Conservation (phyloP, 805 yeast species). For the Saccharomyces mikatae region DNA sequence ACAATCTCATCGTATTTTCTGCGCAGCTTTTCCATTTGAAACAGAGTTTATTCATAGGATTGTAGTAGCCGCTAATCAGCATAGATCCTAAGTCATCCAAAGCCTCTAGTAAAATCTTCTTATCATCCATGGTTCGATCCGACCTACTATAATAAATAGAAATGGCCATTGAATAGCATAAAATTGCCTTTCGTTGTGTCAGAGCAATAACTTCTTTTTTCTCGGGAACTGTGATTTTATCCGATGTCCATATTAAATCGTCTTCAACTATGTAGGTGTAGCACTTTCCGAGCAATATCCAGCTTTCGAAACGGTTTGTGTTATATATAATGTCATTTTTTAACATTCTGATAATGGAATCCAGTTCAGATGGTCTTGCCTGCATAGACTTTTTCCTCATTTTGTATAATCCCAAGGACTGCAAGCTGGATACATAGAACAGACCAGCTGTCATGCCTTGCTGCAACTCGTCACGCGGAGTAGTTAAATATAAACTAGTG, state of each 20-base stretch:
- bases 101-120: conserved; percentile 11
- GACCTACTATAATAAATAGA: conserved; percentile 4
- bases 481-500: conserved; percentile 23
- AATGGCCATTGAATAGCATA: conserved; percentile 67
- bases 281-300: conserved; percentile 79
- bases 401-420: conserved; percentile 32
- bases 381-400: conserved; percentile 70
- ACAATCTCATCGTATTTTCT: conserved; percentile 10
- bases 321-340: conserved; percentile 60
- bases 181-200: conserved; percentile 57
- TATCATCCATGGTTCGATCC: conserved; percentile 9
- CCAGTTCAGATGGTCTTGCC: conserved; percentile 74
- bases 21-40: conserved; percentile 30
- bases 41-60: conserved; percentile 59
- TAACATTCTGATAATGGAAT: conserved; percentile 59
- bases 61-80: conserved; percentile 44
- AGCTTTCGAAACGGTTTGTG: conserved; percentile 66
- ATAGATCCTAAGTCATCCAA: conserved; percentile 22
- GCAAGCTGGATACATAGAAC: conserved; percentile 35
- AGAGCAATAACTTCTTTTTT: conserved; percentile 53
- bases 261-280: conserved; percentile 76
- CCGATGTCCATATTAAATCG: conserved; percentile 87
- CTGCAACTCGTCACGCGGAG: conserved; percentile 29
- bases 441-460: conserved; percentile 62
- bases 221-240: conserved; percentile 58